Percentiles rank a stretch among this genome's conserved stretches.
Conservation (phyloP, 306 rosid genomes). For the Vicia villosa region DNA sequence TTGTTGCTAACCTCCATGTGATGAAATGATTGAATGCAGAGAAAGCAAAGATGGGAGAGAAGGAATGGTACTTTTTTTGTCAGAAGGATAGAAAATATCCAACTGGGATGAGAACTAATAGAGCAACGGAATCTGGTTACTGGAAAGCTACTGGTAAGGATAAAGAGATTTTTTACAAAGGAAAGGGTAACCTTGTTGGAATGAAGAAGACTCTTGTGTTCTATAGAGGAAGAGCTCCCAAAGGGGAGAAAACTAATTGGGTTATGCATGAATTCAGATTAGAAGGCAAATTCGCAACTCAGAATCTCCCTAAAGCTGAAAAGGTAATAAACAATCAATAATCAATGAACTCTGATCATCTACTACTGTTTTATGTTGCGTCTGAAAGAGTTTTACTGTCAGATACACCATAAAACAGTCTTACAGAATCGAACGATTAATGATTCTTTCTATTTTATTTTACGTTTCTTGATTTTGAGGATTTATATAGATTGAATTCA, state of each 20-base stretch:
- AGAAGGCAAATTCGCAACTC: conserved; percentile 59
- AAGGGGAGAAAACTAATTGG: conserved; percentile 91
- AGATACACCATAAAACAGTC: not conserved
- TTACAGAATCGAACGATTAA: not conserved
- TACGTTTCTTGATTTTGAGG: not conserved
- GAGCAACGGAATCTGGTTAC: conserved; percentile 90
- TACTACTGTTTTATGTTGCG: not conserved
- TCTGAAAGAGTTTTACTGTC: not conserved
- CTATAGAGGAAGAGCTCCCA: conserved; percentile 93
- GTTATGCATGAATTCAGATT: conserved; percentile 95
- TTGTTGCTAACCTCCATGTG: not conserved
- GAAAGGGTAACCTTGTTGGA: conserved; percentile 68
- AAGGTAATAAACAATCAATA: conserved; percentile 45
- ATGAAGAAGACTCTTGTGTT: conserved; percentile 98
- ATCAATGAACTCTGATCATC: not conserved
- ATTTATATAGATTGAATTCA: conserved; percentile 8
- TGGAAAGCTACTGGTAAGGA: conserved; percentile 99
- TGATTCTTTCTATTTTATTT: not conserved
- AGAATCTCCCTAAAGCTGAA: conserved; percentile 56
- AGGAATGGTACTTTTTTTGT: conserved; percentile 89
- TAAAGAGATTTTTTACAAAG: conserved; percentile 62
- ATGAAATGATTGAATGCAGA: conserved; percentile 49
- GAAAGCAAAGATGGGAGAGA: conserved; percentile 94
- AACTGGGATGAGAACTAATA: conserved; percentile 90
- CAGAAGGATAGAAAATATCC: conserved; percentile 92